phyloP scores from a whole-genome alignment of 2,329 filamentous ascomycete species.

The Claviceps sorghi region DNA sequence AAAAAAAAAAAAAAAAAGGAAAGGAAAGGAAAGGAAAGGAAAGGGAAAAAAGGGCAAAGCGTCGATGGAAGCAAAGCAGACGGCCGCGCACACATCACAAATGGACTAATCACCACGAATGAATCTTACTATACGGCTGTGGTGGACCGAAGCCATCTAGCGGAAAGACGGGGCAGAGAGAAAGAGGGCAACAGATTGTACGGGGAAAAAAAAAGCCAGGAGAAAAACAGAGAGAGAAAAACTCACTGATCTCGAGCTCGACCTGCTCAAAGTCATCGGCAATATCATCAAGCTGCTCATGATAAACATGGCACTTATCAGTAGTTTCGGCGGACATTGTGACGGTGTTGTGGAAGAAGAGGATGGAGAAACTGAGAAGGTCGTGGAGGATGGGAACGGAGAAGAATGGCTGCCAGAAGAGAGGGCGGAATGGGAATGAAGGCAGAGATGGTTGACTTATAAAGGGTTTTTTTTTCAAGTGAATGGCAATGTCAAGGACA shows the following conservation, averaged over 20 bases:
- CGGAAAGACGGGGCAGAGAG: background rate
- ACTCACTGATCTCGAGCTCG: constrained; percentile 70
- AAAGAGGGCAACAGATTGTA: too few relatives aligned
- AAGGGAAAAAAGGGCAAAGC: too few relatives aligned
- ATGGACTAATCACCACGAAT: background rate
- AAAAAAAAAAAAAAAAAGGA: too few relatives aligned
- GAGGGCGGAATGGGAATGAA: background rate
- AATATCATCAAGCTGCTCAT: constrained; percentile 64
- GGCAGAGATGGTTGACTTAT: background rate
- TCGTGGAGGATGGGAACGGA: background rate
- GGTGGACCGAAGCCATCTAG: background rate
- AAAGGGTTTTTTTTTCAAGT: background rate
- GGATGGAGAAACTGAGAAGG: constrained; percentile 5
- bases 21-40: too few relatives aligned
- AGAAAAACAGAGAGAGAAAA: background rate
- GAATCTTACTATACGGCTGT: background rate
- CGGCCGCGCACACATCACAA: background rate
- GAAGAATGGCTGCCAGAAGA: background rate
- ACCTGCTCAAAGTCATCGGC: constrained; percentile 74
- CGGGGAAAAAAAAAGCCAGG: background rate
- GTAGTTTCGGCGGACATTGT: constrained; percentile 22
- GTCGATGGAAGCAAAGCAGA: too few relatives aligned
- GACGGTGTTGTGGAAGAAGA: constrained; percentile 7
- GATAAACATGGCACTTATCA: constrained; percentile 36
- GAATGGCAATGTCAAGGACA: background rate